phyloP scores from a whole-genome alignment of 176 grass and related monocot genomes.

The Musa schizocarpa region DNA sequence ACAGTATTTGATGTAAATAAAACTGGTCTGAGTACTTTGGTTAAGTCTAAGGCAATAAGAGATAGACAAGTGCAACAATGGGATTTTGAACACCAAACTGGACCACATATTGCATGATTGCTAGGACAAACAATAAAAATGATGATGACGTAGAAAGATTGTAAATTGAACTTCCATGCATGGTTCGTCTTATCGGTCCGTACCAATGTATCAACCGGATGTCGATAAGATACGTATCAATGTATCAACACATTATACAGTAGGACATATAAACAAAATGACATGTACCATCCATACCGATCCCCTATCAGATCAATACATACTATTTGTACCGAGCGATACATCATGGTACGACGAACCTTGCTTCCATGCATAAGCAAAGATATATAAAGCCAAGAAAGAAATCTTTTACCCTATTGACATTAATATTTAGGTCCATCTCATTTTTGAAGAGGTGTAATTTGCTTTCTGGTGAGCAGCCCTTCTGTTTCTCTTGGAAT shows the following conservation, averaged over 20 bases:
- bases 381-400: not conserved
- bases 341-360: too few species aligned
- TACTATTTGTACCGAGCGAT: too few species aligned
- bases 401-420: not conserved
- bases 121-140: not conserved
- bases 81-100: not conserved
- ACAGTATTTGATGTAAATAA: not conserved
- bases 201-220: too few species aligned
- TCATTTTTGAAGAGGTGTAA: slow-evolving; percentile 32
- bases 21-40: not conserved
- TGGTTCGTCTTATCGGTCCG: too few species aligned
- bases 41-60: not conserved
- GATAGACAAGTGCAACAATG: too few species aligned
- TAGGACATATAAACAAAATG: too few species aligned
- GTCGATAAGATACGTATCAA: too few species aligned
- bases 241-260: too few species aligned
- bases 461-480: slow-evolving; percentile 31
- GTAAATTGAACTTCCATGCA: too few species aligned
- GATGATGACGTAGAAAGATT: not conserved
- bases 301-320: too few species aligned
- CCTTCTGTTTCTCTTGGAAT: slow-evolving; percentile 60
- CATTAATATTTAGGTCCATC: slow-evolving; percentile 33
- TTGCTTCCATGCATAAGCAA: not conserved
- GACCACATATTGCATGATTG: not conserved
- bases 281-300: too few species aligned